Percentiles rank a stretch among this genome's conserved stretches.
Evolutionary conservation across 805 yeast species (phyloP).

Genomic region (Grigorovia transvaalensis): DNA sequence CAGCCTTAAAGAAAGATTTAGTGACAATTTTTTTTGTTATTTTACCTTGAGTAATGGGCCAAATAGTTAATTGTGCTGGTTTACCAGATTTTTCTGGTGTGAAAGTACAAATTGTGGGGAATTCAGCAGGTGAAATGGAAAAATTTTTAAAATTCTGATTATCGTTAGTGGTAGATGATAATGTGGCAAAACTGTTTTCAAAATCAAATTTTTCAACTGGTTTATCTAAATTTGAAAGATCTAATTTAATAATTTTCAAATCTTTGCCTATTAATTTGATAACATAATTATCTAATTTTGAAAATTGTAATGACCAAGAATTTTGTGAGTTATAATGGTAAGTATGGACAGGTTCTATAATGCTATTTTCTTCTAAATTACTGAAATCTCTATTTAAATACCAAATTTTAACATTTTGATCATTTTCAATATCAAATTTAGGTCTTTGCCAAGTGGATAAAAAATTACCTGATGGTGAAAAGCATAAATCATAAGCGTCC

Average conservation of each 20-base stretch:
- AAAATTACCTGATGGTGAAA: slow-evolving; percentile 81
- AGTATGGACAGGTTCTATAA: slow-evolving; percentile 26
- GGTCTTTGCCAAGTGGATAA: slow-evolving; percentile 89
- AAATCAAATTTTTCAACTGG: slow-evolving; percentile 24
- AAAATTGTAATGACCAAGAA: slow-evolving; percentile 54
- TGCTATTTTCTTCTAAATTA: neutral
- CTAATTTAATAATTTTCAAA: slow-evolving; percentile 32
- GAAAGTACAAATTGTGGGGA: slow-evolving; percentile 84
- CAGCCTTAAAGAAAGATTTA: slow-evolving; percentile 92
- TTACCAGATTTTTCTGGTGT: slow-evolving; percentile 78
- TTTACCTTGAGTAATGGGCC: slow-evolving; percentile 33
- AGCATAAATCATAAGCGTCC: slow-evolving; percentile 72
- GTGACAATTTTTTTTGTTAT: slow-evolving; percentile 61
- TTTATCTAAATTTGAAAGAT: slow-evolving; percentile 26
- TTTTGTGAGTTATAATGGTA: slow-evolving; percentile 75
- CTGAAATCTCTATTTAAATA: slow-evolving; percentile 42
- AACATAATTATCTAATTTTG: slow-evolving; percentile 27
- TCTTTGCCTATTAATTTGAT: slow-evolving; percentile 22
- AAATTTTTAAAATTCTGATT: slow-evolving; percentile 32
- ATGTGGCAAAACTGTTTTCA: slow-evolving; percentile 47
- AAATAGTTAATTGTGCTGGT: slow-evolving; percentile 82
- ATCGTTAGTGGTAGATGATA: slow-evolving; percentile 30
- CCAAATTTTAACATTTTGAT: slow-evolving; percentile 73
- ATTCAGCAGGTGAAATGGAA: slow-evolving; percentile 78
- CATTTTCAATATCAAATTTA: slow-evolving; percentile 56